phyloP scores from a whole-genome alignment of 768 basidiomycete genomes.

The Neoboletus brunneissimus region DNA sequence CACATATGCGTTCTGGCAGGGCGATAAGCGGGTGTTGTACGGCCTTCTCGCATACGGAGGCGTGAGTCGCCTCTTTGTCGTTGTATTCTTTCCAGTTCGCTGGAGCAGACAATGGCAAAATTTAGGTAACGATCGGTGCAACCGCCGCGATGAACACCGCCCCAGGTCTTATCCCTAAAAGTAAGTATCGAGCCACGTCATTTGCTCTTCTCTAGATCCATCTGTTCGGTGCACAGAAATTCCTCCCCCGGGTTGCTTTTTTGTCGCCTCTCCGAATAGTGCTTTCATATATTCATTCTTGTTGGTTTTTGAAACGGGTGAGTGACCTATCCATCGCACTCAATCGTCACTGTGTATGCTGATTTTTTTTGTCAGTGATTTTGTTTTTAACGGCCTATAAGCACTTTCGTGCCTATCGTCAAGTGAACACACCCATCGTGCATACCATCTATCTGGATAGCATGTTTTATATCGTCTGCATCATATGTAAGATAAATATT shows the following conservation, averaged over 20 bases:
- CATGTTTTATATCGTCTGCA: constrained; percentile 18
- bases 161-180: constrained; percentile 7
- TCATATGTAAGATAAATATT: constrained; percentile 7
- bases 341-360: not conserved
- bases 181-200: not conserved
- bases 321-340: not conserved
- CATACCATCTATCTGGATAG: constrained; percentile 11
- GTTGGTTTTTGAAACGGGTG: constrained; percentile 11
- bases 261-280: not conserved
- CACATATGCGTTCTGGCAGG: constrained; percentile 22
- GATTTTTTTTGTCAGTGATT: constrained; percentile 2
- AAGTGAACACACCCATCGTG: constrained; percentile 1
- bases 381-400: constrained; percentile 8
- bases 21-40: constrained; percentile 6
- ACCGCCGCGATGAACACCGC: not conserved
- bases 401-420: constrained; percentile 4
- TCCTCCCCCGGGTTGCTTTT: not conserved
- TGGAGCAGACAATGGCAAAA: not conserved
- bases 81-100: no score
- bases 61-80: constrained; percentile 4
- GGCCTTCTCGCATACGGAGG: constrained; percentile 10
- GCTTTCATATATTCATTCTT: constrained; percentile 7
- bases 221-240: not conserved
- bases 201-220: not conserved
- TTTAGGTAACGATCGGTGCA: constrained; percentile 6